These are phyloP conservation scores for Fusarium ramigenum DNA, from an alignment of 2,329 filamentous ascomycete species.

Conservation along the genomic window DNA sequence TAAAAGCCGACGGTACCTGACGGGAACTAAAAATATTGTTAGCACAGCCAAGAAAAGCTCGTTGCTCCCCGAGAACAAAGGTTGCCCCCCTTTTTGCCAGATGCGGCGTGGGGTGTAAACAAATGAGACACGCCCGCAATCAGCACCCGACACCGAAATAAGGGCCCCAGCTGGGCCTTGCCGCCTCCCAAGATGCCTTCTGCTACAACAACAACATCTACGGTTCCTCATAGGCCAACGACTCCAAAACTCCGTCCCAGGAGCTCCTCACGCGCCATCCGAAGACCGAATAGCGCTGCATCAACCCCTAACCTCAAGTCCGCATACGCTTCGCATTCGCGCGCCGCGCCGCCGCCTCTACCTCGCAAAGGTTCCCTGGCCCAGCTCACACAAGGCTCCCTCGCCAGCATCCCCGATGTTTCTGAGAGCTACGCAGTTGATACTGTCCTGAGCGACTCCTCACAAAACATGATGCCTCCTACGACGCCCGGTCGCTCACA, in stretches of 20 bases:
- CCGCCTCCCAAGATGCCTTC: slow-evolving; percentile 41
- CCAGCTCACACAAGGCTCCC: slow-evolving; percentile 70
- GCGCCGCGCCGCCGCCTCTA: slow-evolving; percentile 58
- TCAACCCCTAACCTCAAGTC: slow-evolving; percentile 69
- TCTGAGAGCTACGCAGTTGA: slow-evolving; percentile 70
- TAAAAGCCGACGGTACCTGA: slow-evolving; percentile 25
- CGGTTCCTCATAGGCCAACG: slow-evolving; percentile 23
- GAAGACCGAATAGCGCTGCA: slow-evolving; percentile 57
- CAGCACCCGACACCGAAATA: slow-evolving; percentile 36
- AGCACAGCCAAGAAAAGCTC: slow-evolving; percentile 13
- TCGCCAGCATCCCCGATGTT: slow-evolving; percentile 73
- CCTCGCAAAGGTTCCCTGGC: slow-evolving; percentile 77
- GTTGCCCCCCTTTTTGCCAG: slow-evolving; percentile 42
- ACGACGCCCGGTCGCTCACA: slow-evolving; percentile 62
- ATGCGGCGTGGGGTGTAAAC: slow-evolving; percentile 45
- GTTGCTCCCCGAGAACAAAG: slow-evolving; percentile 34
- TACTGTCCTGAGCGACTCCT: slow-evolving; percentile 55
- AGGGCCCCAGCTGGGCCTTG: slow-evolving; percentile 38
- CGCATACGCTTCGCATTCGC: slow-evolving; percentile 60
- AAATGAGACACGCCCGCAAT: slow-evolving; percentile 44
- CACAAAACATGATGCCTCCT: slow-evolving; percentile 61
- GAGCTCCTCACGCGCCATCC: slow-evolving; percentile 51
- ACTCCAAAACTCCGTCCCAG: slow-evolving; percentile 34
- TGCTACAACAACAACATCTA: slow-evolving; percentile 40
- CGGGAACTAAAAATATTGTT: slow-evolving; percentile 32